These are phyloP conservation scores for Neopestalotiopsis sp. DNA, from an alignment of 2,329 filamentous ascomycete genomes.

Conservation along the genomic window DNA sequence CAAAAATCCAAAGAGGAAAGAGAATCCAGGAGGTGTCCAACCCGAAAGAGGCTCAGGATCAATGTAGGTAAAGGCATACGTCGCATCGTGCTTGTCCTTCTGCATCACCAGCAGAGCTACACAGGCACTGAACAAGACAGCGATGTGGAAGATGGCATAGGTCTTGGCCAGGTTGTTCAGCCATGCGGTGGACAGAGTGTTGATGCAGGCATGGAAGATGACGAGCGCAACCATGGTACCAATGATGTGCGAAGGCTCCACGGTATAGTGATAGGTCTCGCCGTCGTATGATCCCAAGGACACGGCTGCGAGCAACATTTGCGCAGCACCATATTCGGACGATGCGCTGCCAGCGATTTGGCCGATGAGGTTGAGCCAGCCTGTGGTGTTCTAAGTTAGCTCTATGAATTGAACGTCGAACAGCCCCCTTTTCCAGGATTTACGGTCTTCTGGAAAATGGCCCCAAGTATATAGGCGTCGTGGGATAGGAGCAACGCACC, in stretches of 20 bases:
- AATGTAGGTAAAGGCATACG: slow-evolving; percentile 61
- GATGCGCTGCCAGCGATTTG: slow-evolving; percentile 61
- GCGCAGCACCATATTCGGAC: slow-evolving; percentile 61
- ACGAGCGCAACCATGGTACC: slow-evolving; percentile 62
- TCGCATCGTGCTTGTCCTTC: slow-evolving; percentile 54
- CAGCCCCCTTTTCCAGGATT: background rate
- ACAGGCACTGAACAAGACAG: slow-evolving; percentile 55
- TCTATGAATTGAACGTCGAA: slow-evolving; percentile 20
- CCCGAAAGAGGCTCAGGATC: slow-evolving; percentile 49
- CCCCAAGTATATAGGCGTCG: background rate
- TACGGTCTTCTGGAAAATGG: background rate
- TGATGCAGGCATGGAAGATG: slow-evolving; percentile 56
- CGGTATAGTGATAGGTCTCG: slow-evolving; percentile 46
- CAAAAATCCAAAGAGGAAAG: slow-evolving; percentile 65
- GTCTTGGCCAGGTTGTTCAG: slow-evolving; percentile 63
- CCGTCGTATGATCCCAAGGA: slow-evolving; percentile 49
- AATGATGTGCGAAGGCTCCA: slow-evolving; percentile 52
- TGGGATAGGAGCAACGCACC: slow-evolving; percentile 21
- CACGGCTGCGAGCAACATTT: slow-evolving; percentile 61
- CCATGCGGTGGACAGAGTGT: slow-evolving; percentile 62
- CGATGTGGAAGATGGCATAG: slow-evolving; percentile 63
- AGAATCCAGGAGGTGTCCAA: slow-evolving; percentile 60
- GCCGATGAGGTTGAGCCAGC: slow-evolving; percentile 58
- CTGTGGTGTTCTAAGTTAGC: slow-evolving; percentile 23
- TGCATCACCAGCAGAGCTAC: slow-evolving; percentile 57